A percentile compares a stretch with the other conserved stretches of the same genome.
Conservation (phyloP, 306 rosid species). For the Lathyrus tuberosus region DNA sequence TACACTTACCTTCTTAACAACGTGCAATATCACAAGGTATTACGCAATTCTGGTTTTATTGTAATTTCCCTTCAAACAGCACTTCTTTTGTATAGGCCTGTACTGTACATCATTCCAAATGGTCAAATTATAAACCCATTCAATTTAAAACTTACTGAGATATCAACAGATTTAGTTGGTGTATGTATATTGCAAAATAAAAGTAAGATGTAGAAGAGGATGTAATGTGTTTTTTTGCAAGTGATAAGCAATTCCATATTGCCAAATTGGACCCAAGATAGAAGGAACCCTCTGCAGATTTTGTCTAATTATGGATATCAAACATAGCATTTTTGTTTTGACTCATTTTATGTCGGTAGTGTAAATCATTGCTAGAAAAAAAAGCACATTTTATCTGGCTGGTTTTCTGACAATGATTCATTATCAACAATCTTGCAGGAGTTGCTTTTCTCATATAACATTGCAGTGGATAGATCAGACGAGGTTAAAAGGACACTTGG, state of each 20-base stretch:
- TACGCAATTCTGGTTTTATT: slow-evolving; percentile 23
- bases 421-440: slow-evolving; percentile 60
- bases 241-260: slow-evolving; percentile 2
- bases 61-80: slow-evolving; percentile 2
- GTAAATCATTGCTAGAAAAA: neutral
- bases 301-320: neutral
- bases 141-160: slow-evolving; percentile 14
- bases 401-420: slow-evolving; percentile 13
- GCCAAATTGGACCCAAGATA: slow-evolving; percentile 19
- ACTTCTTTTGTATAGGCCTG: neutral
- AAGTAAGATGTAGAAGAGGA: slow-evolving; percentile 11
- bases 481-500: slow-evolving; percentile 82
- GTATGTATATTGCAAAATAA: slow-evolving; percentile 12
- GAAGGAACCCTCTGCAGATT: neutral
- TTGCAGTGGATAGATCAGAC: slow-evolving; percentile 82
- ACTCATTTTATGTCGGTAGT: slow-evolving; percentile 20
- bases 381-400: neutral
- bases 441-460: slow-evolving; percentile 82
- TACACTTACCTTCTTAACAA: slow-evolving; percentile 71
- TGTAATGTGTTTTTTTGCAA: slow-evolving; percentile 5
- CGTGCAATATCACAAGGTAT: slow-evolving; percentile 88
- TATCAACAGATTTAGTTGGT: slow-evolving; percentile 24
- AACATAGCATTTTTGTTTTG: slow-evolving; percentile 12
- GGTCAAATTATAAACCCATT: slow-evolving; percentile 13
- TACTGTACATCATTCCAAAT: neutral